Base-by-base conservation (phyloP, 371 early-diverging fungal genomes). In the Haplosporangium sp. region DNA sequence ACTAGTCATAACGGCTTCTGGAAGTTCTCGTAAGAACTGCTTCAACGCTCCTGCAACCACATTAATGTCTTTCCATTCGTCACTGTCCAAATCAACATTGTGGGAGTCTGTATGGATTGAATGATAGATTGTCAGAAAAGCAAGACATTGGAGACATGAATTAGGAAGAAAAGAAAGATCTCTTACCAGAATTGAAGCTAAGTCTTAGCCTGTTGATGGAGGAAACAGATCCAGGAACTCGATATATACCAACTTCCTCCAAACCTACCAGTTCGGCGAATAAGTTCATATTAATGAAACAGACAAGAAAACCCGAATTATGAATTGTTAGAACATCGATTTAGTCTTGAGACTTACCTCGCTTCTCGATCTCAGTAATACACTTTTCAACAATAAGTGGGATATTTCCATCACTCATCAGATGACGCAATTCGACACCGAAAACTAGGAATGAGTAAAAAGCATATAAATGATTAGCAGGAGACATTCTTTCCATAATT, bases 1-100 rank as follows among this genome's bases (percentile, higher is more conserved):
- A 79, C 88, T 94, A 2, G 98, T 96, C 74, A 96, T 86, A 50
- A 98, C 81, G 1, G 98, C 97, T 69, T 98, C 97, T 1, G 98
- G 98, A 63, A 98, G 76, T 61, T 96, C 96, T 8, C 98, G 89
- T 67, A 98, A 77, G 76, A 96, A 98, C 77, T 95, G 97, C 83
- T 98, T 98, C 74, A 97, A 83, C 42, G 96, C 90, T 63, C 97
- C 96, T 3, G 97, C 96, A 2, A 97, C 88, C 1, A 94, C 91
- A 82, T 95, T 94, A 78, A 95, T 94, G 70, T 93, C 94, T 72
- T 94, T 85, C 87, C 93, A 94, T 34, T 90, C 89, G 34, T 93
- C 91, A 9, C 84, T 76, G 52, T 85, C 81, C 53, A 95, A 71
- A 61, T 94, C 86, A 6, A 94, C 90, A 3, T 81, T 77, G 0